Evolutionary conservation across 2,329 filamentous ascomycete genomes (phyloP).

Genomic region (Pyrenophora graminea): DNA sequence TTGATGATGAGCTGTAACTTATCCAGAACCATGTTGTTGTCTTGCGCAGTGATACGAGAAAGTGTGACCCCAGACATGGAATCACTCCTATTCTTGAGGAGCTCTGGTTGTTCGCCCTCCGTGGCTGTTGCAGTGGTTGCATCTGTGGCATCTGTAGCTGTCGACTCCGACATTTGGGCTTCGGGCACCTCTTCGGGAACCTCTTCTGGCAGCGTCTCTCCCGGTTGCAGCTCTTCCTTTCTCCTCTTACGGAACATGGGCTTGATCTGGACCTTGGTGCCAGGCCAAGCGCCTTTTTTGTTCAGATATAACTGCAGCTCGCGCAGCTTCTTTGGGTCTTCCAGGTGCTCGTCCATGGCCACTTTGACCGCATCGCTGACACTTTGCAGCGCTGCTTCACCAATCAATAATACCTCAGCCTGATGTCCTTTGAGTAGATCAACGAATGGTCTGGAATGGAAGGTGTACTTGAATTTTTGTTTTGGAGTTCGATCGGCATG

Average conservation of each 20-base stretch:
- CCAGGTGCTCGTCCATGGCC: constrained; percentile 76
- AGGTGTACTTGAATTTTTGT: constrained; percentile 99
- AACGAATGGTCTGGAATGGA: constrained; percentile 95
- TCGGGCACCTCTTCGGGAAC: constrained; percentile 40
- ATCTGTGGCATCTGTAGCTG: constrained; percentile 29
- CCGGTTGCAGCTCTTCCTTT: constrained; percentile 59
- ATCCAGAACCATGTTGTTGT: constrained; percentile 90
- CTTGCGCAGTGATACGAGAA: constrained; percentile 89
- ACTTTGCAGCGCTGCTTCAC: constrained; percentile 84
- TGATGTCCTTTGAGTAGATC: constrained; percentile 92
- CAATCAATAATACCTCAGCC: constrained; percentile 92
- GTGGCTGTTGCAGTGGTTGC: constrained; percentile 19
- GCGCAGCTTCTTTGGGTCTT: constrained; percentile 85
- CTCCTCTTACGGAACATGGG: constrained; percentile 96
- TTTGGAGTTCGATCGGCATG: constrained; percentile 98
- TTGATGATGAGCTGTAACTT: constrained; percentile 98
- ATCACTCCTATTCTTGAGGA: constrained; percentile 61
- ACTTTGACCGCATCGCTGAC: constrained; percentile 85
- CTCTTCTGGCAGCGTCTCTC: constrained; percentile 36
- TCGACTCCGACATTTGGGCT: constrained; percentile 22
- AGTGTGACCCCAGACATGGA: constrained; percentile 89
- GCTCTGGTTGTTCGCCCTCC: constrained; percentile 20
- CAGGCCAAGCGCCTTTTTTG: constrained; percentile 91
- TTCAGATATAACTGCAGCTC: constrained; percentile 82
- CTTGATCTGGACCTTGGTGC: constrained; percentile 98